Percentiles rank a stretch among this genome's conserved stretches.
These are phyloP conservation scores for Westerdykella ornata DNA, from an alignment of 2,329 filamentous ascomycete genomes.

Conservation along the genomic window DNA sequence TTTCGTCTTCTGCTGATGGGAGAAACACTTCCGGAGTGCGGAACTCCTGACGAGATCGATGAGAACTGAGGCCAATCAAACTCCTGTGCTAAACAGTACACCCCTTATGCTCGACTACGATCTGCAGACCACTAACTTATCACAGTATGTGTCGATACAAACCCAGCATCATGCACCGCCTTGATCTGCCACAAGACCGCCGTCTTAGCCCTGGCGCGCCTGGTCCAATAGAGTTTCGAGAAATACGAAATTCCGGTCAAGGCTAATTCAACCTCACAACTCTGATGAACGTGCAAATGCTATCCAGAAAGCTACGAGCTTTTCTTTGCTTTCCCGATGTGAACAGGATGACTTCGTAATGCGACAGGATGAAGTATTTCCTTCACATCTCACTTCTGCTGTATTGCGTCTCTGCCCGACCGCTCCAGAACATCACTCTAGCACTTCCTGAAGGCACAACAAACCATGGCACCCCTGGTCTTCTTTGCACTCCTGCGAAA, in stretches of 20 bases:
- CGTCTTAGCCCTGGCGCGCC: not conserved
- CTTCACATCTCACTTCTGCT: not conserved
- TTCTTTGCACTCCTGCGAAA: constrained; percentile 21
- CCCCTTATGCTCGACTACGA: too few relatives aligned
- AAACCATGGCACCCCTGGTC: constrained; percentile 12
- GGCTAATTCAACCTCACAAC: constrained; percentile 4
- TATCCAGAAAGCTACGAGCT: not conserved
- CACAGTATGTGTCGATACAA: too few relatives aligned
- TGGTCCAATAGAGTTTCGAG: too few relatives aligned
- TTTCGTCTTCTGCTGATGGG: too few relatives aligned
- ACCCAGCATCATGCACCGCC: too few relatives aligned
- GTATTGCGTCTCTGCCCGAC: not conserved
- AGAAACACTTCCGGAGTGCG: too few relatives aligned
- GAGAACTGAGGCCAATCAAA: too few relatives aligned
- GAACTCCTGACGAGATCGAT: too few relatives aligned
- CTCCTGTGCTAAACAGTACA: too few relatives aligned
- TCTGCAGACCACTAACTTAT: too few relatives aligned
- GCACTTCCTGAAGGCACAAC: constrained; percentile 12
- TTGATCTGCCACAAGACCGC: too few relatives aligned
- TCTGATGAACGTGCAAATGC: not conserved
- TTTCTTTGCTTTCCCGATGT: not conserved
- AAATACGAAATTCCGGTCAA: constrained; percentile 1
- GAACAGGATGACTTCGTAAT: not conserved
- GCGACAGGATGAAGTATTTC: too few relatives aligned
- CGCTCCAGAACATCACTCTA: constrained; percentile 17